A percentile compares a stretch with the other conserved stretches of the same genome.
These are phyloP conservation scores for Hypoxylon sp. DNA, from an alignment of 2,329 filamentous ascomycete species.

Conservation along the genomic window DNA sequence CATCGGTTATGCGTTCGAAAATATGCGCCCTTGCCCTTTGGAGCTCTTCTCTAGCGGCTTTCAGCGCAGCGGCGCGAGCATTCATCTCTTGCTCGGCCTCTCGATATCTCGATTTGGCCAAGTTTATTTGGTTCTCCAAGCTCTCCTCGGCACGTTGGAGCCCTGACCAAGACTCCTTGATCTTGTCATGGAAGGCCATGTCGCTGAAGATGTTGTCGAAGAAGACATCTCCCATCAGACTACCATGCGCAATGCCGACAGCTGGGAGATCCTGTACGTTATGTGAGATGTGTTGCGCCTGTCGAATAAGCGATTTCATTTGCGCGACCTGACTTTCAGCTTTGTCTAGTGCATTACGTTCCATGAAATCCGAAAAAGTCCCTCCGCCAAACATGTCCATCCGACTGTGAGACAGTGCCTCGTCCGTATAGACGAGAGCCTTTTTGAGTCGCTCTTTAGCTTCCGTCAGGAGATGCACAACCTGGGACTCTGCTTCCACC, in stretches of 20 bases:
- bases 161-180: conserved; percentile 60
- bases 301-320: conserved; percentile 58
- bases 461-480: conserved; percentile 58
- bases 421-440: conserved; percentile 59
- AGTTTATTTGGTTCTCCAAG: conserved; percentile 53
- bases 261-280: conserved; percentile 58
- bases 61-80: conserved; percentile 53
- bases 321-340: conserved; percentile 62
- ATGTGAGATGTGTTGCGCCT: conserved; percentile 60
- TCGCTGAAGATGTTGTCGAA: conserved; percentile 70
- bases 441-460: conserved; percentile 57
- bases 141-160: conserved; percentile 55
- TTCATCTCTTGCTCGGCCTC: conserved; percentile 53
- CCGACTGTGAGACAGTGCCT: conserved; percentile 60
- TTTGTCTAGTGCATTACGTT: conserved; percentile 65
- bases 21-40: conserved; percentile 63
- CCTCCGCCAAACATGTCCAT: conserved; percentile 68
- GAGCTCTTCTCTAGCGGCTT: conserved; percentile 57
- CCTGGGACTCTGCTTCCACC: conserved; percentile 61
- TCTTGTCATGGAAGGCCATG: conserved; percentile 66
- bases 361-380: conserved; percentile 66
- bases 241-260: conserved; percentile 62
- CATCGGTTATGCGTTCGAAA: conserved; percentile 54
- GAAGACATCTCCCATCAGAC: conserved; percentile 66
- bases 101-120: conserved; percentile 45